A percentile compares a stretch with the other conserved stretches of the same genome.
Evolutionary conservation across 1,139 yeast species (phyloP).

Genomic region (Yamadazyma jaroonii): DNA sequence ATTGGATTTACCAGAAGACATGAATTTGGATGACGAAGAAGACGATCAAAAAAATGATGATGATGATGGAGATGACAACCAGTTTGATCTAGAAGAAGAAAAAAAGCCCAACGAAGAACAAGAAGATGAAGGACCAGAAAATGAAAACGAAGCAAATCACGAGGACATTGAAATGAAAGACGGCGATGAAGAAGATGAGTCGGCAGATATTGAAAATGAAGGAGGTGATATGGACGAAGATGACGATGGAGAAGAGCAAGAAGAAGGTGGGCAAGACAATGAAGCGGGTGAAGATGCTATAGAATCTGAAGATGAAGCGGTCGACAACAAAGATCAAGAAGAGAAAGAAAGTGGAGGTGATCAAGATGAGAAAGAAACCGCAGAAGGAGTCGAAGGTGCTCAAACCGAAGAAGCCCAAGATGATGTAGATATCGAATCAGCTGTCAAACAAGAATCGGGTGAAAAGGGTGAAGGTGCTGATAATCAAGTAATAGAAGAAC

Average conservation of each 20-base stretch:
- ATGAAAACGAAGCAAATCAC: slow-evolving; percentile 54
- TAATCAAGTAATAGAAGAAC: slow-evolving; percentile 62
- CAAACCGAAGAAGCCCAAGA: slow-evolving; percentile 55
- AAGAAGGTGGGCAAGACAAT: slow-evolving; percentile 18
- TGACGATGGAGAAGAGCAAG: slow-evolving; percentile 18
- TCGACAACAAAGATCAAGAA: slow-evolving; percentile 27
- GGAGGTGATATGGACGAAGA: slow-evolving; percentile 7
- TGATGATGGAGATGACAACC: slow-evolving; percentile 27
- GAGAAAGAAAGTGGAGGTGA: slow-evolving; percentile 21
- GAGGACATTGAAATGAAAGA: slow-evolving; percentile 51
- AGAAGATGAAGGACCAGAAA: slow-evolving; percentile 51
- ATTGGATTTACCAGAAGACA: slow-evolving; percentile 81
- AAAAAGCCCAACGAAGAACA: slow-evolving; percentile 75
- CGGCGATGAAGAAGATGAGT: slow-evolving; percentile 20
- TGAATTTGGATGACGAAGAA: slow-evolving; percentile 71
- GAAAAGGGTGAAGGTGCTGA: slow-evolving; percentile 77
- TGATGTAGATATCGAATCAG: slow-evolving; percentile 57
- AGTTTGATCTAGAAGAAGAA: slow-evolving; percentile 39
- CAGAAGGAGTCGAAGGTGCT: slow-evolving; percentile 33
- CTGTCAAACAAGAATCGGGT: slow-evolving; percentile 72
- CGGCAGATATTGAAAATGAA: slow-evolving; percentile 26
- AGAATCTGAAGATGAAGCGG: slow-evolving; percentile 21
- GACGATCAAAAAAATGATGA: slow-evolving; percentile 45
- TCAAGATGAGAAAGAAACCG: slow-evolving; percentile 18
- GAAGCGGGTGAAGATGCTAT: slow-evolving; percentile 22